A percentile compares a stretch with the other conserved stretches of the same genome.
phyloP scores from a whole-genome alignment of 2,329 filamentous ascomycete genomes.

The Mollisia scopiformis region DNA sequence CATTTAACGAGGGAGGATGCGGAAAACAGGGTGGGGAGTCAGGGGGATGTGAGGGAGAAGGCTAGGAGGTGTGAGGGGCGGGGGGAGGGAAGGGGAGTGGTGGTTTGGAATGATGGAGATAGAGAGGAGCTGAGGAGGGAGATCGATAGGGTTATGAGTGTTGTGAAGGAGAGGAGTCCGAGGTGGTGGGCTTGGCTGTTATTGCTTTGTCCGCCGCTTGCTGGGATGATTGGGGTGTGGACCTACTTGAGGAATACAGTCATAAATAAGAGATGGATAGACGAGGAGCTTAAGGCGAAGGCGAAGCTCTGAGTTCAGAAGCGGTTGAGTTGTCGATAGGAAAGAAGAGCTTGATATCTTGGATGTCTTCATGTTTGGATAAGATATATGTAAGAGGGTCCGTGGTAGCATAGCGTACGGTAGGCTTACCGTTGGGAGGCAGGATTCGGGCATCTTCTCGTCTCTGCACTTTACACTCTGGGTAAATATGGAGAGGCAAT shows the following conservation, averaged over 20 bases:
- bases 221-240: constrained; percentile 68
- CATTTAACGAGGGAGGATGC: constrained; percentile 87
- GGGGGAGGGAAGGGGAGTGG: constrained; percentile 67
- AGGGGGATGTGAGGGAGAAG: constrained; percentile 85
- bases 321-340: not conserved
- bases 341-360: not conserved
- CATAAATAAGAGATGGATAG: constrained; percentile 73
- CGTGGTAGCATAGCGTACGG: not conserved
- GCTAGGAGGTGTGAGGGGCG: constrained; percentile 72
- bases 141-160: constrained; percentile 66
- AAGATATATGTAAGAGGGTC: not conserved
- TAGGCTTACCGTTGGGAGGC: not conserved
- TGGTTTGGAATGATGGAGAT: constrained; percentile 88
- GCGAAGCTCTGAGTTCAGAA: constrained; percentile 52
- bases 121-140: constrained; percentile 70
- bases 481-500: not conserved
- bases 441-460: not conserved
- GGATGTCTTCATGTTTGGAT: not conserved
- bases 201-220: constrained; percentile 74
- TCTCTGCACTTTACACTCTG: too few species aligned
- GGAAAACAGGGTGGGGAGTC: constrained; percentile 81
- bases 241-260: constrained; percentile 72
- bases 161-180: constrained; percentile 60
- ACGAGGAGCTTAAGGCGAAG: constrained; percentile 59
- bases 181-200: constrained; percentile 72